Evolutionary conservation across 2,329 filamentous ascomycete species (phyloP), one percentile per base, ranked within the genome.

Genomic region (Calonectria honghensis): DNA sequence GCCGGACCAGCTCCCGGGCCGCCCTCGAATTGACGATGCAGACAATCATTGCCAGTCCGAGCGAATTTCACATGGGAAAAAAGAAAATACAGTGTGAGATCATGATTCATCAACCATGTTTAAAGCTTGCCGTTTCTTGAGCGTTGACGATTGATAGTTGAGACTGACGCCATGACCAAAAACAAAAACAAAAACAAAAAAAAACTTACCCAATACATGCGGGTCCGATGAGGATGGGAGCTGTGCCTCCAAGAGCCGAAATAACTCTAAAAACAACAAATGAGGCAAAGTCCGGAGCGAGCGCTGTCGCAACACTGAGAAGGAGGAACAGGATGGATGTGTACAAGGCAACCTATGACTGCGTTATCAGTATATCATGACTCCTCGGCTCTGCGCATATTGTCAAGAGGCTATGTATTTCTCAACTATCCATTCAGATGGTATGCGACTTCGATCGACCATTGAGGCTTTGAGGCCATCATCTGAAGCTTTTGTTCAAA

Each of bases 261-360:
- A 95, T 86, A 61, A 94, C 91, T 9, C 94, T 91, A 81, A 96
- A 95, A 66, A 95, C 87, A 81, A 94, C 95, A 83, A 95, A 96
- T 0, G 91, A 86, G 1, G 89, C 90, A 27, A 96, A 86, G 77
- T 95, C 94, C 0, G 94, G 94, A 4, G 94, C 90, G 16, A 96
- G 84, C 0, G 94, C 93, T 0, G 94, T 94, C 35, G 92, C 94
- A 37, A 95, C 87, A n/a, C 91, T 94, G 79, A 94, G 93, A 1
- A 87, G 87, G 66, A 93, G 91, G 84, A 96, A 95, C 1, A 94
- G 85, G 0, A 89, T 83, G 0, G 91, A 90, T 13, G 93, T 92
- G 18, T 88, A 82, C 14, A 94, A 84, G 39, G 90, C 78, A 39
- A 82, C 80, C 81, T 84, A 32, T 13, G 27, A 41, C 27, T 9